Evolutionary conservation across 805 yeast species (phyloP).

Genomic region (Danielozyma ontarioensis): DNA sequence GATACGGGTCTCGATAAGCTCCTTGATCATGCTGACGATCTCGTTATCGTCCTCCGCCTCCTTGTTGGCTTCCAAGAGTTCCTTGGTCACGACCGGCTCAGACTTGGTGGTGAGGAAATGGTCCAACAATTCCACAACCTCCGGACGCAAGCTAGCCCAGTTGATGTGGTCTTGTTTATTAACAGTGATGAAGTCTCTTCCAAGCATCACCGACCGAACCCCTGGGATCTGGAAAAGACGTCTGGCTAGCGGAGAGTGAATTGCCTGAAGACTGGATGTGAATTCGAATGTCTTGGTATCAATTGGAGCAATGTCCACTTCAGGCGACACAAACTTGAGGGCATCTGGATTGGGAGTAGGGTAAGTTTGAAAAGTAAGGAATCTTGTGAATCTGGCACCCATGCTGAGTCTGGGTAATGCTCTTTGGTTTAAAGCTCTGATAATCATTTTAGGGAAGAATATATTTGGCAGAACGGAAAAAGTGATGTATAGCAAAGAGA

Average conservation of each 20-base stretch:
- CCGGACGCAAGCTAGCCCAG: constrained; percentile 56
- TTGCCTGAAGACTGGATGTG: constrained; percentile 48
- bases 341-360: constrained; percentile 78
- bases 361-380: constrained; percentile 38
- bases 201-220: constrained; percentile 68
- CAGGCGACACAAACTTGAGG: constrained; percentile 54
- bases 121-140: constrained; percentile 61
- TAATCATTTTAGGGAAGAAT: too few relatives aligned
- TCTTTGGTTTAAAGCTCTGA: not conserved
- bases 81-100: constrained; percentile 38
- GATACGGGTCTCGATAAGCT: constrained; percentile 86
- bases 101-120: constrained; percentile 32
- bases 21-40: constrained; percentile 83
- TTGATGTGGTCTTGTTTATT: constrained; percentile 56
- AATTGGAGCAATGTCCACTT: constrained; percentile 42
- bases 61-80: constrained; percentile 44
- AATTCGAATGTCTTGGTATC: constrained; percentile 47
- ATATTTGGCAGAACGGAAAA: too few relatives aligned
- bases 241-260: constrained; percentile 60
- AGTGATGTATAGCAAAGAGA: not conserved
- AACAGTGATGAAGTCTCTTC: constrained; percentile 68
- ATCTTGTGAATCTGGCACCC: constrained; percentile 8
- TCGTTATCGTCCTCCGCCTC: constrained; percentile 57
- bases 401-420: too few relatives aligned
- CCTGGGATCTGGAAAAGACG: constrained; percentile 56